phyloP scores from a whole-genome alignment of 352 stramenopile species.

The Phytophthora uliginosa region DNA sequence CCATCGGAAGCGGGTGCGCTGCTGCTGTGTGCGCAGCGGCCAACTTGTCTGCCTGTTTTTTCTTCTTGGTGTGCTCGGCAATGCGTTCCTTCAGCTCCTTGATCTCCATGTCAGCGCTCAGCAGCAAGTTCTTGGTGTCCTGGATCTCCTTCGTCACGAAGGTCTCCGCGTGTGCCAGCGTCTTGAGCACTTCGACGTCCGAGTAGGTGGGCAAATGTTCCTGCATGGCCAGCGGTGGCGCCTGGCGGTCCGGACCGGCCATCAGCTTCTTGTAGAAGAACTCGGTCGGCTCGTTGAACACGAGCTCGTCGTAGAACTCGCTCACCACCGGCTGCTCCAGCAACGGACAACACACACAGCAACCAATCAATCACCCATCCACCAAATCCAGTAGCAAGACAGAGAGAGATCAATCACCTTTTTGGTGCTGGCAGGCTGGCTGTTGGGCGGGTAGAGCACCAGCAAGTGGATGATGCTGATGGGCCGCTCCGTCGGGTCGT shows the following conservation, averaged over 20 bases:
- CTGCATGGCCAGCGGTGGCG: slow-evolving; percentile 75
- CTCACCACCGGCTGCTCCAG: slow-evolving; percentile 91
- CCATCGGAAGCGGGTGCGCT: background rate
- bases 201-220: slow-evolving; percentile 91
- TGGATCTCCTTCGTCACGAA: slow-evolving; percentile 84
- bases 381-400: background rate
- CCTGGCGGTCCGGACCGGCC: slow-evolving; percentile 72
- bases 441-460: slow-evolving; percentile 85
- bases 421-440: slow-evolving; percentile 91
- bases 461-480: slow-evolving; percentile 94
- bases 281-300: slow-evolving; percentile 98
- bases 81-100: slow-evolving; percentile 84
- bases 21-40: slow-evolving; percentile 28
- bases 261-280: slow-evolving; percentile 96
- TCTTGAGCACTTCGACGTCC: slow-evolving; percentile 91
- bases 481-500: slow-evolving; percentile 93
- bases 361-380: background rate
- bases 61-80: slow-evolving; percentile 81
- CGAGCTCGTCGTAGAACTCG: slow-evolving; percentile 98
- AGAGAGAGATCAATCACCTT: slow-evolving; percentile 59
- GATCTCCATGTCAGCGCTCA: slow-evolving; percentile 76
- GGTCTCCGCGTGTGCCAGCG: slow-evolving; percentile 82
- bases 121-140: slow-evolving; percentile 74
- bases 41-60: slow-evolving; percentile 72
- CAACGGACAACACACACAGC: background rate